Percentiles rank a stretch among this genome's conserved stretches.
These are phyloP conservation scores for Amphirosellinia nigrospora DNA, from an alignment of 495 filamentous ascomycete genomes.

Conservation along the genomic window DNA sequence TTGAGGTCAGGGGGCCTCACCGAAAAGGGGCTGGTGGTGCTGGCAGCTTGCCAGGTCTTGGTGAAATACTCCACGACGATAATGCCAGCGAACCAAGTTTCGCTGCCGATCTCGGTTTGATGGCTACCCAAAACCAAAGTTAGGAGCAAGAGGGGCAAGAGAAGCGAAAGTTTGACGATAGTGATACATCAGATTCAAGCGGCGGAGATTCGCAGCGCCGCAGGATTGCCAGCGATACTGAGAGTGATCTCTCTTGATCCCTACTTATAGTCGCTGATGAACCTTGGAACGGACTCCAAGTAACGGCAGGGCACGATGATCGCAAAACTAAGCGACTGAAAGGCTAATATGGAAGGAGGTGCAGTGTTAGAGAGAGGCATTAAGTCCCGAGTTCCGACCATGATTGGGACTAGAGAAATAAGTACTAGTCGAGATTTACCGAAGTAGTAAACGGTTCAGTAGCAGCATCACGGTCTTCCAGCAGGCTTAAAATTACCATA, in stretches of 20 bases:
- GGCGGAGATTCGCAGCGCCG: not conserved
- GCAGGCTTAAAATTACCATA: not conserved
- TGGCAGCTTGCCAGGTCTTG: conserved; percentile 26
- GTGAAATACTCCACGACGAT: conserved; percentile 34
- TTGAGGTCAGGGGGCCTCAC: conserved; percentile 64
- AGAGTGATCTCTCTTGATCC: not conserved
- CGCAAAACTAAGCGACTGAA: not conserved
- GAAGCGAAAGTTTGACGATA: not conserved
- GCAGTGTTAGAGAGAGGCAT: not conserved
- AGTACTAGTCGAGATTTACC: not conserved
- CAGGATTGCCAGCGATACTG: not conserved
- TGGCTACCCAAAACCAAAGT: not conserved
- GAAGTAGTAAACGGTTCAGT: not conserved
- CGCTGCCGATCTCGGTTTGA: conserved; percentile 4
- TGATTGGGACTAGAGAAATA: not conserved
- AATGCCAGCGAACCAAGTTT: conserved; percentile 5
- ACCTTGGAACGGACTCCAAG: not conserved
- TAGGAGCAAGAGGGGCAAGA: not conserved
- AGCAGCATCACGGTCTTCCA: not conserved
- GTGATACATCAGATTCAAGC: not conserved
- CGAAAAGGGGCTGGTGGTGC: conserved; percentile 31
- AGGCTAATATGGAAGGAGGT: not conserved
- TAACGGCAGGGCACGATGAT: not conserved
- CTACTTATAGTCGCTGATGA: not conserved
- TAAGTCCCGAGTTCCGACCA: not conserved